Evolutionary conservation across 2,329 filamentous ascomycete genomes (phyloP), one percentile per base, ranked within the genome.

Genomic region (Thyridium curvatum): DNA sequence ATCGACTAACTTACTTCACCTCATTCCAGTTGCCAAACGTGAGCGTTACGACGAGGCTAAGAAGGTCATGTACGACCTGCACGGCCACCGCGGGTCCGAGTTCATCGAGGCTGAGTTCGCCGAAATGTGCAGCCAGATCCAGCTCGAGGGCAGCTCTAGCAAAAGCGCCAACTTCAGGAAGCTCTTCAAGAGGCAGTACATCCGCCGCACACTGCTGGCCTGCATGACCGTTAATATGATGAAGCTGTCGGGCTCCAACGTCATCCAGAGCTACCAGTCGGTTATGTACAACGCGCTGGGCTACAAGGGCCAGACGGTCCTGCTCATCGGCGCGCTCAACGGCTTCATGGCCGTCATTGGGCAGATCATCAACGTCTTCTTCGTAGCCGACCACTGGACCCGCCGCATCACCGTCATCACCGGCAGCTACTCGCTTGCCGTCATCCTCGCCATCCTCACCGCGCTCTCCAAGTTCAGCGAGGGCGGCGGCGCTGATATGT

Each of bases 251-350:
- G 56, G 54, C 12, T 51, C 51, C 12, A 43, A 46, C 14, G 46
- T 56, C 14, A 55, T 60, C 16, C 56, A 60, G 36, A 60, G 58
- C 42, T 61, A 53, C 41, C 56, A 61, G 33, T 49, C 42, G 3
- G 43, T 60, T n/a, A 45, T 60, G 29, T 60, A 64, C 34, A 60
- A 64, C 42, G 60, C 66, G 16, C 59, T 73, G 37, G 68, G 65
- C 45, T 67, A 71, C 16, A 65, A 68, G 40, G 68, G 68, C 49
- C 63, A 63, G 43, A 61, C 63, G 6, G 61, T 68, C 17, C 56
- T 72, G 4, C 55, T 74, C 13, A 71, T 70, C 18, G 66, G 66
- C 38, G 71, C 66, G 10, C 64, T 64, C 14, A 60, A 61, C n/a
- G 58, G 57, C 8, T 48, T 59, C 16, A 60, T 58, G 54, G 55